phyloP scores from a whole-genome alignment of 2,329 filamentous ascomycete species.

The Verticillium dahliae region DNA sequence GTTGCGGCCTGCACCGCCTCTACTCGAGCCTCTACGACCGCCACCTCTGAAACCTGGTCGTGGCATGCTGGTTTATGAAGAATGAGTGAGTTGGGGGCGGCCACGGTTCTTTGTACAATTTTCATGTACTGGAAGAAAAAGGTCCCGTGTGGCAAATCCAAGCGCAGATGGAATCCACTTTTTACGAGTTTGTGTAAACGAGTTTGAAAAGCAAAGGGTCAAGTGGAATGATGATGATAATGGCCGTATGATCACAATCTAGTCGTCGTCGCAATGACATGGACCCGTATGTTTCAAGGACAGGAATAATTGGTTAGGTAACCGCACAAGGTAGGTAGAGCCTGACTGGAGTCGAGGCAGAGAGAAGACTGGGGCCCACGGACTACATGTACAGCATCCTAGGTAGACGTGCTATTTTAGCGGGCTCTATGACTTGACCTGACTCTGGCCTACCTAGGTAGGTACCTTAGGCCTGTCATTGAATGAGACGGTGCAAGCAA shows the following conservation, averaged over 20 bases:
- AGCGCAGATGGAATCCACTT: no score
- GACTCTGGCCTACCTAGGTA: not conserved
- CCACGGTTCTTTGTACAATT: not conserved
- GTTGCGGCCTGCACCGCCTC: not conserved
- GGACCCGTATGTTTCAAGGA: no score
- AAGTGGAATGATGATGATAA: no score
- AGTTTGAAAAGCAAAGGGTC: no score
- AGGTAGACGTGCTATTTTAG: not conserved
- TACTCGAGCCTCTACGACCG: not conserved
- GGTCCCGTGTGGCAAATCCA: no score
- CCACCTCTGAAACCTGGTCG: not conserved
- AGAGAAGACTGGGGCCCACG: not conserved
- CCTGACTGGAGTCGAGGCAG: not conserved
- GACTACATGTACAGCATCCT: not conserved
- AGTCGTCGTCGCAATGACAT: no score
- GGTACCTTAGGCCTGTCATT: no score
- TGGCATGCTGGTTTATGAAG: not conserved
- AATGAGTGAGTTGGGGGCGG: not conserved
- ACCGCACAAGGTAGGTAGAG: not conserved
- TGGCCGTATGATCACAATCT: no score
- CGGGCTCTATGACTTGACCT: not conserved
- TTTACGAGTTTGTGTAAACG: no score
- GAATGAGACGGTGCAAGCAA: no score
- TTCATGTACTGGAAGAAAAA: no score
- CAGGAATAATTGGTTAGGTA: not conserved